phyloP scores from a whole-genome alignment of 176 grass and related monocot genomes.

The Neostapfia colusana region DNA sequence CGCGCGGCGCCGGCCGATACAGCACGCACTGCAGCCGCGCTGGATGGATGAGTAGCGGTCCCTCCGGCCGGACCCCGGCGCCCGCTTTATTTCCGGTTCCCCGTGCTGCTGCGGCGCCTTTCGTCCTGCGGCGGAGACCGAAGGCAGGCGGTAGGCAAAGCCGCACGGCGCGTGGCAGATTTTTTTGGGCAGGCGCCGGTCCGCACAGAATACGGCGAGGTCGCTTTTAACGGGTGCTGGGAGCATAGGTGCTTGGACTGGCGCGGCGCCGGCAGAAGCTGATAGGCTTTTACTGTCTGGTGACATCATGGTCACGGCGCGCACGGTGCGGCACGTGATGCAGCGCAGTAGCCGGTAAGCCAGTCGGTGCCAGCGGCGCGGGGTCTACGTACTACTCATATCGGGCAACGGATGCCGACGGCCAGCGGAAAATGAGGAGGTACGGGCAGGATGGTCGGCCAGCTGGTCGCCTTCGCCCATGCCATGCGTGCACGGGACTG shows the following conservation, averaged over 20 bases:
- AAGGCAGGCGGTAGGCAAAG: neutral
- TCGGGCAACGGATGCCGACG: neutral
- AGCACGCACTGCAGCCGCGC: neutral
- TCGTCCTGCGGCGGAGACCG: slow-evolving; percentile 4
- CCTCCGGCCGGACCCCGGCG: too few relatives aligned
- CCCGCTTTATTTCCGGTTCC: neutral
- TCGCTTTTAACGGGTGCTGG: slow-evolving; percentile 1
- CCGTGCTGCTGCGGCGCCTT: slow-evolving; percentile 5
- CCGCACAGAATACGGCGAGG: slow-evolving; percentile 17
- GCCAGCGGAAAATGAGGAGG: slow-evolving; percentile 6
- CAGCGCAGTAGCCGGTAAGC: neutral
- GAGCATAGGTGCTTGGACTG: neutral
- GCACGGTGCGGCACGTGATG: neutral
- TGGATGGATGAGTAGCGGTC: too few relatives aligned
- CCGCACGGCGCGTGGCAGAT: neutral
- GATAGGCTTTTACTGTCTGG: neutral
- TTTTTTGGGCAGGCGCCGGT: slow-evolving; percentile 36
- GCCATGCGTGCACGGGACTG: neutral
- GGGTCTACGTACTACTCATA: neutral
- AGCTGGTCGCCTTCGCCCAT: too few relatives aligned
- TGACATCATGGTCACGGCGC: slow-evolving; percentile 38
- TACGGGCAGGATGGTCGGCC: neutral
- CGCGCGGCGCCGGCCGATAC: slow-evolving; percentile 1
- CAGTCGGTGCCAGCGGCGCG: slow-evolving; percentile 4
- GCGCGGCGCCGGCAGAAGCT: neutral